Evolutionary conservation across 108 stramenopile genomes (phyloP).

Genomic region (Nitzschia sp.): DNA sequence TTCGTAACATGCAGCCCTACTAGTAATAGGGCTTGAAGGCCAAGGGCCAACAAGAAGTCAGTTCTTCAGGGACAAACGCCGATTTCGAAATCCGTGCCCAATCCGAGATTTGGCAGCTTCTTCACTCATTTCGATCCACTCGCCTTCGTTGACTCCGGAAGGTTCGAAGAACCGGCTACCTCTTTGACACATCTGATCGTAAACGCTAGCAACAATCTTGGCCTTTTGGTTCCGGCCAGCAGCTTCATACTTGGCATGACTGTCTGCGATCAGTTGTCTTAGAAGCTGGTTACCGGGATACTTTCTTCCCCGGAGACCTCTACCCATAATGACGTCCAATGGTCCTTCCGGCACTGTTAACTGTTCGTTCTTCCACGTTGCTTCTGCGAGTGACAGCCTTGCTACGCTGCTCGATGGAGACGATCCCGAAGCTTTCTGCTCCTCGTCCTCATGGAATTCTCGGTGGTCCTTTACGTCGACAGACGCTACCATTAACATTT

Average conservation of each 20-base stretch:
- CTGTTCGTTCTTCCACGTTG: too few relatives aligned
- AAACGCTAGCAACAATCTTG: not conserved
- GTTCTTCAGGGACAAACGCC: too few relatives aligned
- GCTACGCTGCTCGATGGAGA: too few relatives aligned
- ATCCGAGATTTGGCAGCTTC: not conserved
- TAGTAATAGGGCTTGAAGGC: too few relatives aligned
- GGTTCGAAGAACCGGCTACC: slow-evolving; percentile 7
- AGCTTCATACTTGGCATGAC: not conserved
- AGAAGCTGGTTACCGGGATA: slow-evolving; percentile 5
- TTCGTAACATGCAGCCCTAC: too few relatives aligned
- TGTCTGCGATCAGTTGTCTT: not conserved
- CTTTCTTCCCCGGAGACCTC: not conserved
- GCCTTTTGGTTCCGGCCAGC: not conserved
- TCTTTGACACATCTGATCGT: not conserved
- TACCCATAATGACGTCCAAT: slow-evolving; percentile 12
- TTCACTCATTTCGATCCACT: not conserved
- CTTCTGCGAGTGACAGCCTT: too few relatives aligned
- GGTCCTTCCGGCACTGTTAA: too few relatives aligned
- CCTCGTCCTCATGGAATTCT: too few relatives aligned
- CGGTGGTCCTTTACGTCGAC: not conserved
- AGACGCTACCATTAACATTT: too few relatives aligned
- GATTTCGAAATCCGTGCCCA: slow-evolving; percentile 5
- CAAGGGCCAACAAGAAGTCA: too few relatives aligned
- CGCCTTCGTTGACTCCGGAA: not conserved
- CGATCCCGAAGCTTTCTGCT: too few relatives aligned